Evolutionary conservation across 2,329 filamentous ascomycete genomes (phyloP), one percentile per base, ranked within the genome.

Genomic region (Ceratocystis cacaofunesta): DNA sequence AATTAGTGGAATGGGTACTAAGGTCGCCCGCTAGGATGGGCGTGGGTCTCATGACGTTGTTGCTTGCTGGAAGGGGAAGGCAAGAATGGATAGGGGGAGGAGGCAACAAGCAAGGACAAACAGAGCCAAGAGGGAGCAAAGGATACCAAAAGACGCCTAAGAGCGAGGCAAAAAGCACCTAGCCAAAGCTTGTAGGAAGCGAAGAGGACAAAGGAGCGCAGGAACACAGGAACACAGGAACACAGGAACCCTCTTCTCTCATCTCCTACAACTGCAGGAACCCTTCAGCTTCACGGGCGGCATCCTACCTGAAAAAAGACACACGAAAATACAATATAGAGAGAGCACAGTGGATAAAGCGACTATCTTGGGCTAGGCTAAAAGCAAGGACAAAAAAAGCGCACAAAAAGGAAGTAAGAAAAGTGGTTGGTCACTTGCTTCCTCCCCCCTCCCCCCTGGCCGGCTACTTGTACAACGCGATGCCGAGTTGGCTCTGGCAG

Each of bases 1-100:
- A 50, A 5, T 4, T 22, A 22, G n/a, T n/a, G 50, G 50, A 28
- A 55, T 25, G n/a, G 52, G 52, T 58, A 7, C 52, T 32, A 58
- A n/a, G 32, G 52, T 36, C 28, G 7, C 5, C 32, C 28, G 28
- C 22, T 15, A 17, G 52, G 25, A 58, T 32, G 52, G 28, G 10
- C 25, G 52, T 32, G 52, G 17, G 17, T 58, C 5, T 15, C 52
- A 58, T 58, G 52, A 58, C 52, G 52, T 36, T 58, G 52, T 22
- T 52, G 19, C 17, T 15, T 63, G 66, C 64, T 28, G 62, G 46
- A 48, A 63, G 30, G 58, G 64, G 44, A 41, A 57, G 15, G 48
- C 65, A 62, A 52, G 15, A 63, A 63, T 32, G 25, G 32, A 41
- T 19, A 32, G 25, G 48, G 48, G 48, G 48, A 25, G 19, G 8